Conservation (phyloP, 2,329 filamentous ascomycete genomes). For the Mariannaea elegans region DNA sequence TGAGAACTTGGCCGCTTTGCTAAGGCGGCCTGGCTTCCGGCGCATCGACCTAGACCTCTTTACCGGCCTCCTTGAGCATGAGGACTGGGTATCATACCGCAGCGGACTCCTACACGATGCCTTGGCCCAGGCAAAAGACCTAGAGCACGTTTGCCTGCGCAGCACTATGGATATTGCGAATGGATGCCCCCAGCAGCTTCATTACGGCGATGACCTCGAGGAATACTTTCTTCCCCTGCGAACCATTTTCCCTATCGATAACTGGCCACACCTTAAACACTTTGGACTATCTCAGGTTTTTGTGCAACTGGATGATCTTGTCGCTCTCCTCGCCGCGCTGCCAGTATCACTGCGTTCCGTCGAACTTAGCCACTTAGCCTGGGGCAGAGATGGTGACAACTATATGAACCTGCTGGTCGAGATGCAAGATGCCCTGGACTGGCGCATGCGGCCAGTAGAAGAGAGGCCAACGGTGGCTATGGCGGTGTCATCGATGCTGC, state of each 20-base stretch:
- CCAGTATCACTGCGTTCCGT: slow-evolving; percentile 41
- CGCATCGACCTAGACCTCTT: slow-evolving; percentile 17
- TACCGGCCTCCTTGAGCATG: rapidly evolving
- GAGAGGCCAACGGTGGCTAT: background rate
- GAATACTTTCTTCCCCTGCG: slow-evolving; percentile 30
- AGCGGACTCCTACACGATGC: background rate
- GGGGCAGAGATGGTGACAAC: slow-evolving; percentile 18
- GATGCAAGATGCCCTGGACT: background rate
- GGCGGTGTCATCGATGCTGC: no score
- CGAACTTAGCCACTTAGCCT: slow-evolving; percentile 42
- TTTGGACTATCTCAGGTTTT: slow-evolving; percentile 43
- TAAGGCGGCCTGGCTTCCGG: slow-evolving; percentile 4
- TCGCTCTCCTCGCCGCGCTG: slow-evolving; percentile 39
- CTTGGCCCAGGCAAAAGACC: slow-evolving; percentile 19
- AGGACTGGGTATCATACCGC: slow-evolving; percentile 1
- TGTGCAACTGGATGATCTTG: slow-evolving; percentile 37
- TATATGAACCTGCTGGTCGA: background rate
- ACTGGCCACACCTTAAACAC: slow-evolving; percentile 41
- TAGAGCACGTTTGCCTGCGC: slow-evolving; percentile 35
- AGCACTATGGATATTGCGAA: background rate
- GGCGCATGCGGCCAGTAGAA: background rate
- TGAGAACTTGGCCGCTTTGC: slow-evolving; percentile 1
- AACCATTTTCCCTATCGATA: slow-evolving; percentile 42
- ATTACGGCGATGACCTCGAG: background rate
- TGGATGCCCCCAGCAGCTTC: background rate